Conservation (phyloP, 805 yeast genomes). For the Ogataea trehaloabstinens region DNA sequence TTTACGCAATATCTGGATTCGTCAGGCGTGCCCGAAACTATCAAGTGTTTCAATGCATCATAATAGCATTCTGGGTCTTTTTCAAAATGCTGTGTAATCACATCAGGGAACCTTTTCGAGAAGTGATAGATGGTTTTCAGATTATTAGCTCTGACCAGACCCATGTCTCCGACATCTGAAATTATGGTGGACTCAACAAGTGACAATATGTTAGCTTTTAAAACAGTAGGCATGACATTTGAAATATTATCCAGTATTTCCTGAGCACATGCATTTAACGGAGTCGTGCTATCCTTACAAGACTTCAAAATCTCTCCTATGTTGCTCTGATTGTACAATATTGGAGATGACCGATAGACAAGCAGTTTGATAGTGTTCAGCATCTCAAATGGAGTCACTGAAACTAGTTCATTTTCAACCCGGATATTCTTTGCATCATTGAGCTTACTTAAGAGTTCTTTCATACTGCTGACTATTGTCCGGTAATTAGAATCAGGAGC, state of each 20-base stretch:
- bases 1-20: slow-evolving; percentile 68
- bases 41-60: slow-evolving; percentile 44
- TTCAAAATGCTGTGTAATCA: slow-evolving; percentile 33
- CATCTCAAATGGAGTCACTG: slow-evolving; percentile 47
- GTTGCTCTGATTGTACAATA: slow-evolving; percentile 65
- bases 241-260: slow-evolving; percentile 61
- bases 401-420: slow-evolving; percentile 22
- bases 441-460: slow-evolving; percentile 58
- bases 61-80: slow-evolving; percentile 34
- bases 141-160: slow-evolving; percentile 32
- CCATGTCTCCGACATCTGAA: slow-evolving; percentile 3
- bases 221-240: slow-evolving; percentile 55
- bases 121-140: slow-evolving; percentile 63
- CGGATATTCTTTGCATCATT: slow-evolving; percentile 49
- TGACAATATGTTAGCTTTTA: slow-evolving; percentile 56
- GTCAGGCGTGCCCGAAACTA: slow-evolving; percentile 49
- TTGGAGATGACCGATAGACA: slow-evolving; percentile 57
- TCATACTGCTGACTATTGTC: slow-evolving; percentile 58
- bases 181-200: slow-evolving; percentile 34
- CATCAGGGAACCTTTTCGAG: slow-evolving; percentile 47
- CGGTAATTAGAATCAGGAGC: slow-evolving; percentile 58
- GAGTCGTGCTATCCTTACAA: slow-evolving; percentile 35
- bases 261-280: slow-evolving; percentile 40
- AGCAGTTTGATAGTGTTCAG: slow-evolving; percentile 53
- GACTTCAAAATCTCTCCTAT: slow-evolving; percentile 51